Percentiles rank a stretch among this genome's conserved stretches.
Conservation (phyloP, 140 eudicot genomes). For the Eryngium alpinum region DNA sequence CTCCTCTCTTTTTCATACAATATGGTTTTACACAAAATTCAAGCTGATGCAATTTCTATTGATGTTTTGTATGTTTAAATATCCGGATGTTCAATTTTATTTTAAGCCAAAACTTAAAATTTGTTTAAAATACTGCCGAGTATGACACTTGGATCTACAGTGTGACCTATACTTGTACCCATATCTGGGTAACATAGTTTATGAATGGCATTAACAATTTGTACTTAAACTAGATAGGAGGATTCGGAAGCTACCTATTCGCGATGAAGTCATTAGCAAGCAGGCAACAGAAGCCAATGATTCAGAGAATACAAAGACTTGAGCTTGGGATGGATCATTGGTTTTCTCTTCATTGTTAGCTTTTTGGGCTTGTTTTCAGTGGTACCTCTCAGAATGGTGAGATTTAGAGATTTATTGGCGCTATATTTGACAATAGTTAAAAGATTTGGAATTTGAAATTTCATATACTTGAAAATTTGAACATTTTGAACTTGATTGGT, state of each 20-base stretch:
- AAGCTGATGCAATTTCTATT: not conserved
- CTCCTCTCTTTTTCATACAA: not conserved
- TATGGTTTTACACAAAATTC: not conserved
- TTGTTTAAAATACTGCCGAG: no score
- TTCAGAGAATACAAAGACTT: constrained; percentile 9
- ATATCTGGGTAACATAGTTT: not conserved
- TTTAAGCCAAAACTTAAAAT: no score
- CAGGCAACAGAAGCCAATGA: constrained; percentile 5
- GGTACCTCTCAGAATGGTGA: constrained; percentile 27
- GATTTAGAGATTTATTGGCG: not conserved
- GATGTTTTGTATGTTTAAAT: not conserved
- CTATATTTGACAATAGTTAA: no score
- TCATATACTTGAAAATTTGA: no score
- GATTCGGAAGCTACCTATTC: constrained; percentile 11
- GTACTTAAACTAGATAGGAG: constrained; percentile 5
- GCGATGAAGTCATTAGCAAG: constrained; percentile 1
- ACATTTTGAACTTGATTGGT: not conserved
- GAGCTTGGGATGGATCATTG: constrained; percentile 16
- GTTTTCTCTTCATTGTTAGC: constrained; percentile 20
- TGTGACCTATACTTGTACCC: not conserved
- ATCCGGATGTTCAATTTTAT: no score
- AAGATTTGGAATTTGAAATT: no score
- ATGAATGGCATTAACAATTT: not conserved
- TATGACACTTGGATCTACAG: no score
- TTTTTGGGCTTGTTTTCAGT: constrained; percentile 20